Evolutionary conservation across 768 basidiomycete genomes (phyloP).

Genomic region (Imleria badia): DNA sequence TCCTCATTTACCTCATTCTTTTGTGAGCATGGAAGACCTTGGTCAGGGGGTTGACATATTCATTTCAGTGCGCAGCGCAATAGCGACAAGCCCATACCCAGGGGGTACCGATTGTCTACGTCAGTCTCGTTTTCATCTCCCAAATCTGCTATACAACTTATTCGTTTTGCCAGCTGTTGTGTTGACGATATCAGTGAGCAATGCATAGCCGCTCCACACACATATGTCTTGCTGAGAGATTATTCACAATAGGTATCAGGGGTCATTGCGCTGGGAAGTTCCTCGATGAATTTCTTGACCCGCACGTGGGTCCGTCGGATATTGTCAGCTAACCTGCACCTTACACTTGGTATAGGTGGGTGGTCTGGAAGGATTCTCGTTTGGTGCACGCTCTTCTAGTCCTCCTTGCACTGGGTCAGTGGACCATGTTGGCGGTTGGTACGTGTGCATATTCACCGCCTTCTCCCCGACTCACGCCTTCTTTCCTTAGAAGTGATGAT

Average conservation of each 20-base stretch:
- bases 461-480: not conserved
- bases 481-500: not conserved
- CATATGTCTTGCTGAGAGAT: not conserved
- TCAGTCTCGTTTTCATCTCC: slow-evolving; percentile 10
- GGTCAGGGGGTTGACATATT: not conserved
- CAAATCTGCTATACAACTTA: not conserved
- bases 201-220: not conserved
- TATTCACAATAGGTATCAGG: slow-evolving; percentile 2
- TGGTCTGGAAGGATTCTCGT: slow-evolving; percentile 21
- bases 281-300: slow-evolving; percentile 24
- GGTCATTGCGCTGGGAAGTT: slow-evolving; percentile 13
- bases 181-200: slow-evolving; percentile 3
- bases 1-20: slow-evolving; percentile 9
- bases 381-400: slow-evolving; percentile 10
- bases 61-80: not conserved
- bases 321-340: not conserved
- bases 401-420: slow-evolving; percentile 21
- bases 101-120: not conserved
- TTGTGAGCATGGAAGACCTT: slow-evolving; percentile 7
- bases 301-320: slow-evolving; percentile 20
- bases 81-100: not conserved
- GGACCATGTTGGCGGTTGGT: slow-evolving; percentile 11
- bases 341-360: slow-evolving; percentile 16
- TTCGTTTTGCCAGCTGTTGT: slow-evolving; percentile 1
- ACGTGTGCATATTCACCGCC: not conserved